phyloP scores from a whole-genome alignment of 352 stramenopile genomes.

The Plasmopara halstedii region DNA sequence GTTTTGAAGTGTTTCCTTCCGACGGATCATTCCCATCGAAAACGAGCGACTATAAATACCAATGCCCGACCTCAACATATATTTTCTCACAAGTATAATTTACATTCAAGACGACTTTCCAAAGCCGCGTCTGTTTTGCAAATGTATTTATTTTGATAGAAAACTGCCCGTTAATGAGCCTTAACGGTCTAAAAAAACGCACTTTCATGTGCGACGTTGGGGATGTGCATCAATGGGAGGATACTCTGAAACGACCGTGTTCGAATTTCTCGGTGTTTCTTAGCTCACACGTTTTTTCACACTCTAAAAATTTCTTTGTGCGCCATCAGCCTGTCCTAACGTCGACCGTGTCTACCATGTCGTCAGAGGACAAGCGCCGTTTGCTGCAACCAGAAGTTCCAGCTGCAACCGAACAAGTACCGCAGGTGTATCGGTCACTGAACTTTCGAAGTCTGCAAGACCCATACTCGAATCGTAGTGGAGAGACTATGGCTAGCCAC shows the following conservation, averaged over 20 bases:
- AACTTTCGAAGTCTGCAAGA: conserved; percentile 70
- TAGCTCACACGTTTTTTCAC: too few relatives aligned
- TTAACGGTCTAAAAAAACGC: background rate
- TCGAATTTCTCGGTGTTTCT: background rate
- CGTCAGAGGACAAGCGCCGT: background rate
- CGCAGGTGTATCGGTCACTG: conserved; percentile 48
- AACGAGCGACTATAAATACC: background rate
- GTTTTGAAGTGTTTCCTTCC: too few relatives aligned
- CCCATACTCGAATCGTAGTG: conserved; percentile 40
- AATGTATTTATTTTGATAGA: background rate
- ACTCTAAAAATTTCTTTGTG: background rate
- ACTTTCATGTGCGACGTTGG: background rate
- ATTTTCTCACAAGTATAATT: too few relatives aligned
- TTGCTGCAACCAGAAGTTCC: conserved; percentile 28
- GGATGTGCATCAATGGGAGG: background rate
- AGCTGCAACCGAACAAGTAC: conserved; percentile 29
- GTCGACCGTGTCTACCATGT: background rate
- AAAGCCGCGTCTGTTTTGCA: background rate
- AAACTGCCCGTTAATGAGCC: background rate
- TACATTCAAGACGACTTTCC: background rate
- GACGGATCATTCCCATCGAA: too few relatives aligned
- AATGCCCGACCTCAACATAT: too few relatives aligned
- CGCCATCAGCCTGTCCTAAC: background rate
- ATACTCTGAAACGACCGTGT: background rate
- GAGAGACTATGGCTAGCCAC: conserved; percentile 19